Base-by-base conservation (phyloP, 2,329 filamentous ascomycete species). In the Cordyceps tenuipes region DNA sequence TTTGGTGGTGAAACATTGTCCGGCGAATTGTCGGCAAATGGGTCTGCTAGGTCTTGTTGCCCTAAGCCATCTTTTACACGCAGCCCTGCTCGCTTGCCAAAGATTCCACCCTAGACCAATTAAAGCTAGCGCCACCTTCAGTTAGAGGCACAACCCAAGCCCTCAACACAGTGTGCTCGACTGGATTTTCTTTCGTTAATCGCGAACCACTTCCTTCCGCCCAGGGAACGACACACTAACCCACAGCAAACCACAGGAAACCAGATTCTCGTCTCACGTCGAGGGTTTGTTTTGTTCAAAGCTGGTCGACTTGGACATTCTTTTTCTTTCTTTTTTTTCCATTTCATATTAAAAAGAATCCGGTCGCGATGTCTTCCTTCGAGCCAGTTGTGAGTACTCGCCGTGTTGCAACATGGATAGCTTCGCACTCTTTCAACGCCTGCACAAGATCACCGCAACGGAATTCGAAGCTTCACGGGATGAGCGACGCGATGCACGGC, bases 371-470 rank as follows among this genome's bases (percentile, higher is more conserved):
- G 84, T 86, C 84, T 76, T 82, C 81, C 73, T 87, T 87, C 78
- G 85, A 87, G 81, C 75, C 78, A 77, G 83, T 86, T 81, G 85
- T 87, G 79, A 86, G 84, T 87, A 59, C 19, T 21, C 41, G 19
- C 47, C 23, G 13, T 34, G 41, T 17, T 44, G 10, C 15, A 21
- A 21, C 34, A 17, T 23, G 8, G 13, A 12, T 8, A 21, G 21
- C 3, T 15, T 6, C 43, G 36, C 31, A 36, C 47, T 19, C 23
- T 23, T 44, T 43, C 57, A 46, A 51, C 47, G 57, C 44, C 48
- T 41, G 10, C 36, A 52, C 57, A 59, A 51, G 31, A 39, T 26
- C 46, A 36, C 39, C 9, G 57, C 57, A 48, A 51, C 57, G 39
- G 47, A 52, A 19, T 36, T 36, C 43, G 17, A 43, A 49, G 8